Evolutionary conservation across 1,284 basidiomycete species (phyloP).

Genomic region (Microbotryum silenes-acaulis): DNA sequence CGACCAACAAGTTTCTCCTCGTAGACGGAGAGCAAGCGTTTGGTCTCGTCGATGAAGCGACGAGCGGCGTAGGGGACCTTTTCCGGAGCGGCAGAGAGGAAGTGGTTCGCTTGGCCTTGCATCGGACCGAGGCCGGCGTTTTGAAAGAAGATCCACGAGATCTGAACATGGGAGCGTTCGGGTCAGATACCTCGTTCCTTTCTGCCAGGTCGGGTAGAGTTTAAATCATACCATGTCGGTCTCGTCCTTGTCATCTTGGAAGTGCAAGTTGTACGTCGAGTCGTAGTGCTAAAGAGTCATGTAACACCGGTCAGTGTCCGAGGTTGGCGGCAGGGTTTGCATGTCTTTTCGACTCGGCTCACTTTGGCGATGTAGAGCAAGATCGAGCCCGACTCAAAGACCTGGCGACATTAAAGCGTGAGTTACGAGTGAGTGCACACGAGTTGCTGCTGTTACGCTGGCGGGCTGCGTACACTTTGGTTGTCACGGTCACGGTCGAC

Average conservation of each 20-base stretch:
- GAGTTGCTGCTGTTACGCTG: no score
- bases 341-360: slow-evolving; percentile 5
- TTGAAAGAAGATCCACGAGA: slow-evolving; percentile 72
- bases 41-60: slow-evolving; percentile 68
- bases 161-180: slow-evolving; percentile 36
- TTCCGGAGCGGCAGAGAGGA: slow-evolving; percentile 47
- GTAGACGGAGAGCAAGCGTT: slow-evolving; percentile 66
- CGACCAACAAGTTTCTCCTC: slow-evolving; percentile 54
- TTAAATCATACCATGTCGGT: slow-evolving; percentile 35
- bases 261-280: slow-evolving; percentile 51
- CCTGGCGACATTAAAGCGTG: slow-evolving; percentile 41
- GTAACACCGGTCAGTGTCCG: neutral
- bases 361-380: slow-evolving; percentile 56
- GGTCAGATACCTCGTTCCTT: neutral
- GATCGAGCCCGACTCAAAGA: slow-evolving; percentile 65
- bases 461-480: neutral
- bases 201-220: slow-evolving; percentile 46
- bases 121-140: slow-evolving; percentile 62
- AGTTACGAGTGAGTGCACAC: no score
- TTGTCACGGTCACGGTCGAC: slow-evolving; percentile 50
- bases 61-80: slow-evolving; percentile 45
- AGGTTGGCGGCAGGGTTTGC: no score
- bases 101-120: slow-evolving; percentile 57
- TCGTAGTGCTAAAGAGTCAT: slow-evolving; percentile 30
- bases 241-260: slow-evolving; percentile 44